Evolutionary conservation across 2,329 filamentous ascomycete genomes (phyloP), one percentile per base, ranked within the genome.

Genomic region (Penicillium rolfsii): DNA sequence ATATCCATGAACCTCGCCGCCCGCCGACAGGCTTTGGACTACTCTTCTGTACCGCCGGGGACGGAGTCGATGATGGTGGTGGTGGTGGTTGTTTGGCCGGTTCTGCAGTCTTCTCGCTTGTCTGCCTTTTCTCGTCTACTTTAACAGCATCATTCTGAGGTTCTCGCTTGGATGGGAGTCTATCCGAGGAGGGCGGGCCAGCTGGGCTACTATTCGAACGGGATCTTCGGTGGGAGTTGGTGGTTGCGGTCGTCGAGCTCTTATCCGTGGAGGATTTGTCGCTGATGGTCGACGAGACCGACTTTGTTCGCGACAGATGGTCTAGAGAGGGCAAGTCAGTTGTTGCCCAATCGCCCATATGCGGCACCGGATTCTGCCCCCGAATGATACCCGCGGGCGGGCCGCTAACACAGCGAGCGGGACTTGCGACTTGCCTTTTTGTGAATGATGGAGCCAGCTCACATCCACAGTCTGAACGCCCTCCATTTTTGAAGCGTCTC

Each of bases 401-500:
- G 33, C 45, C 19, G 36, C 24, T 3, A 19, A 24, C 11, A 41
- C n/a, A 49, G 12, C 24, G 33, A 55, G 46, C 40, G 14, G 26
- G 19, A 46, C n/a, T 16, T 30, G 35, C 43, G 33, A 78, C 84
- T 78, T 83, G 91, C 92, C 91, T 89, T 90, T 93, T 65, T 88
- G 87, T 69, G 89, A 87, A 74, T 91, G 90, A 78, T 95, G 90
- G 82, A 96, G 90, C 92, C 92, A 96, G 78, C 90, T 93, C 73
- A 96, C 91, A 79, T 96, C 92, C 72, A 96, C 86, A 67, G 89
- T 89, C 76, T 92, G 88, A 67, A 91, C 86, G 70, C 90, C 88
- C 79, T 94, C 91, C 91, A 94, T 94, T 63, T 68, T 81, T 63
- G n/a, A 50, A 24, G 58, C 54, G n/a, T 38, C 45, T 55, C 22